Base-by-base conservation (phyloP, 176 grass and related monocot genomes). In the Juncus inflexus region DNA sequence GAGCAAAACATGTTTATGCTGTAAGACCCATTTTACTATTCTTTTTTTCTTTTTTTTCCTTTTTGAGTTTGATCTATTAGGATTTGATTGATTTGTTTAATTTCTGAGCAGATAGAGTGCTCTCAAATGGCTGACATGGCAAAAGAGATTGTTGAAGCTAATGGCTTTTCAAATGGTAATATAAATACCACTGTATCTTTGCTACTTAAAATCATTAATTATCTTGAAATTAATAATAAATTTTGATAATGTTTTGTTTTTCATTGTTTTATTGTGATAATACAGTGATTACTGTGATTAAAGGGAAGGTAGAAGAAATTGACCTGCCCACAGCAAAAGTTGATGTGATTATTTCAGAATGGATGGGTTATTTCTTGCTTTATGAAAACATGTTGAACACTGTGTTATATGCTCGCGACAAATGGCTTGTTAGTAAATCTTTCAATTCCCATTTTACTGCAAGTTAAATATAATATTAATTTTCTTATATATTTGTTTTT, bases 371-470 rank as follows among this genome's bases (percentile, higher is more conserved):
- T 71, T 99, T 99, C 78, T 86, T 99, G 9, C 75, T 99, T 59
- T 99, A 89, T 9, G 88, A 99, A 83, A 99, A 92, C 81, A 99
- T 99, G 94, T 58, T 99, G 72, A 91, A 99, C 78, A 99, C 88
- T 54, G 94, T 99, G 61, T 69, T 99, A 28, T 92, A 92, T 78
- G 94, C 94, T 77, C 94, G 94, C 5, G 85, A 99, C 81, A 99
- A 99, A 84, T 99, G 94, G 88, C 94, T 99, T 72, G 94, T 99
- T 86, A 92, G 85, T 78, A 10, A 72, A 57, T 42, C 40, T 53
- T 74, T 35, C 9, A 40, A 4, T 67, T 62, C 37, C 1, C 57
- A 15, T 3, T 74, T 62, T 12, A 6, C 12, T 4, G 4, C 41
- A n/a, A 37, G 28, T 60, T 52, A 36, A 72, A 28, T 28, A 28